Base-by-base conservation (phyloP, 192 early-diverging fungal genomes). In the Spizellomyces punctatus region DNA sequence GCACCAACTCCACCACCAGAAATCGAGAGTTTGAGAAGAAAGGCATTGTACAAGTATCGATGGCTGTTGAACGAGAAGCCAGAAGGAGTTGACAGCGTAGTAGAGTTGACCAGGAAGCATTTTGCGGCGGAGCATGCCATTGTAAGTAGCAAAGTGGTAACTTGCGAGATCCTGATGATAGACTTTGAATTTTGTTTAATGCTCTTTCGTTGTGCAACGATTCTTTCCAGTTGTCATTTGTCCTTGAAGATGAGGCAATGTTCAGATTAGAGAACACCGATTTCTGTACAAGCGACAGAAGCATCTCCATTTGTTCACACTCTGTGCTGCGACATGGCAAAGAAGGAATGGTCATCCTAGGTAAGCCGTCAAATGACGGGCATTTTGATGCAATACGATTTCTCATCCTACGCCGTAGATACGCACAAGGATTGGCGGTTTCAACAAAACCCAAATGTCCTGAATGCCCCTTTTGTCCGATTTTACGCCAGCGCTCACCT, bases 401-500 rank as follows among this genome's bases (percentile, higher is more conserved):
- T 36, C 27, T 36, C 27, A 36, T 36, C 27, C 27, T 36, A 36
- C 27, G 3, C 27, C 27, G 0, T 54, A n/a, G 69, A 72, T 64
- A 72, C 62, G 16, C 45, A 19, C 19, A 59, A 71, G 16, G 84
- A 85, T 68, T 85, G 84, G 84, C 70, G 84, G 42, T 85, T 85
- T 54, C 52, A 65, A 5, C 75, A 75, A n/a, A 73, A 84, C 41
- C 84, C 84, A 10, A 65, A 68, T 47, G 81, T 84, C 1, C 45
- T 42, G 21, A 66, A 62, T 50, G 58, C 57, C 43, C 79, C 81
- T 7, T 66, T 59, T 21, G 66, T 84, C n/a, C 76, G 83, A 44
- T 84, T 84, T 63, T 84, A 84, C 63, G 81, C 82, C 5, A 79
- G 80, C 17, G 77, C 81, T 19, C 46, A 79, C 10, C 71, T 83